Evolutionary conservation across 2,329 filamentous ascomycete genomes (phyloP), one percentile per base, ranked within the genome.

Genomic region (Colletotrichum sansevieriae): DNA sequence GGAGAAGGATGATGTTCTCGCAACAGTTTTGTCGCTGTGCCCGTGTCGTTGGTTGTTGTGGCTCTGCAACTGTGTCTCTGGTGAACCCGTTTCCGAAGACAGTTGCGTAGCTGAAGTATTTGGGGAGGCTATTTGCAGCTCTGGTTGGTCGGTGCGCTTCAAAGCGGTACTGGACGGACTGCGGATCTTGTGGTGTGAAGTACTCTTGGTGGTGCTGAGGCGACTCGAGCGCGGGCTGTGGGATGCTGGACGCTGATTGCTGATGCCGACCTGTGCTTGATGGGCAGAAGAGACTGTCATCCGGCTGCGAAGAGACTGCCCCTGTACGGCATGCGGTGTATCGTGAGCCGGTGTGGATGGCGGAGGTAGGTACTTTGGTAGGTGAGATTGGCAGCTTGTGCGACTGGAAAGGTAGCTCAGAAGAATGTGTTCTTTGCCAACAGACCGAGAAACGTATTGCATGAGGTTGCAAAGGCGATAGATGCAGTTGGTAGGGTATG

Each of bases 1-100:
- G 65, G 62, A 60, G 65, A 39, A 65, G 62, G 22, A 68, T 68
- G 62, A 65, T 65, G 65, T 51, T 68, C 56, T 68, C 65, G 54
- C 55, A 60, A 56, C 65, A 54, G 62, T 65, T 60, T 49, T 60
- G 55, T 56, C 37, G 60, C 52, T 10, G 22, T 25, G 51, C 22
- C 25, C 51, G 59, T 52, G 43, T 63, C 59, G 43, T 52, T 12
- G 25, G 25, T 10, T n/a, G 46, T 60, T 61, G 43, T 61, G 63
- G 10, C 43, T 63, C 37, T 63, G 59, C 43, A 63, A 57, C 59
- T 66, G 47, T 62, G 22, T 35, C 37, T 52, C 12, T 51, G 15
- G 35, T 64, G 49, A 15, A 11, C 56, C 41, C 29, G 37, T 29
- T 25, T 47, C 51, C 43, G 51, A 43, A 25, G 13, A 22, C 33